phyloP scores from a whole-genome alignment of 1,139 yeast species.

The Zygosaccharomyces sapae region DNA sequence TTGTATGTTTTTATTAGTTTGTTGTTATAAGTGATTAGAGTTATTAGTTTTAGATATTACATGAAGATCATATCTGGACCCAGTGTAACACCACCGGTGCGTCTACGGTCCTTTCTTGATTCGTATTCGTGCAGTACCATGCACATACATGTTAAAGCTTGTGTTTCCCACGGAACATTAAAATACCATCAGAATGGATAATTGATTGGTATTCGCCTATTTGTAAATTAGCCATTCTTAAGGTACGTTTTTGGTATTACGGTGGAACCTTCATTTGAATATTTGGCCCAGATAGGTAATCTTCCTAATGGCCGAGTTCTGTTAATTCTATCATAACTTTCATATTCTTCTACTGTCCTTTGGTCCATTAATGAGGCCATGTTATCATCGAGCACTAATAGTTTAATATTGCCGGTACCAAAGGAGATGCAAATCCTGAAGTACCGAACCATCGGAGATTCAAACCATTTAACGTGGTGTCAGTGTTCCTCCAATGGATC shows the following conservation, averaged over 20 bases:
- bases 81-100: slow-evolving; percentile 13
- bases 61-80: slow-evolving; percentile 7
- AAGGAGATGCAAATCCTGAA: slow-evolving; percentile 34
- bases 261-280: slow-evolving; percentile 31
- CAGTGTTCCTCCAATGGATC: slow-evolving; percentile 27
- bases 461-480: slow-evolving; percentile 23
- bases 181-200: slow-evolving; percentile 17
- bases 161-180: slow-evolving; percentile 34
- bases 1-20: not conserved
- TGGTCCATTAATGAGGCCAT: slow-evolving; percentile 33
- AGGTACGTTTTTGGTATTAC: slow-evolving; percentile 34
- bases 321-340: slow-evolving; percentile 11
- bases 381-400: slow-evolving; percentile 34
- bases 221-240: slow-evolving; percentile 35
- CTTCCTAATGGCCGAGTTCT: slow-evolving; percentile 23
- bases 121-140: slow-evolving; percentile 36
- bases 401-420: slow-evolving; percentile 30
- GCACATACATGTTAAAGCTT: slow-evolving; percentile 38
- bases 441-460: slow-evolving; percentile 35
- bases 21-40: slow-evolving; percentile 1
- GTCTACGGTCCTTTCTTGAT: slow-evolving; percentile 29
- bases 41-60: not conserved
- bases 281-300: slow-evolving; percentile 33
- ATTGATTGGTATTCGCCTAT: slow-evolving; percentile 26
- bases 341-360: slow-evolving; percentile 15